phyloP scores from a whole-genome alignment of 1,139 yeast genomes.

The Kodamaea sp. region DNA sequence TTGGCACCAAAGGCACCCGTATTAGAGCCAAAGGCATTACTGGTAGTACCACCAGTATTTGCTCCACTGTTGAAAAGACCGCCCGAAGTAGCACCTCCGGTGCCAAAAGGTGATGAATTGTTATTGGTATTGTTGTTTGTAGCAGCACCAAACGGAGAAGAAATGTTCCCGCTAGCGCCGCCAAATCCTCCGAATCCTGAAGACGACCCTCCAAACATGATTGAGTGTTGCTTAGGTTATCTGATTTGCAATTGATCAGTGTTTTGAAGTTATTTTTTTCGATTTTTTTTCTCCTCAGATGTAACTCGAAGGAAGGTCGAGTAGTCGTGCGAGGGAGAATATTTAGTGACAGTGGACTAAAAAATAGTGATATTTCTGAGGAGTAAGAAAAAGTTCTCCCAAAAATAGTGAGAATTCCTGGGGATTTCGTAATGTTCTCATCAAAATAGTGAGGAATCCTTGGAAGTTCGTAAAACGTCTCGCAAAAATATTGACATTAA shows the following conservation, averaged over 20 bases:
- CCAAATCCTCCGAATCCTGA: conserved; percentile 28
- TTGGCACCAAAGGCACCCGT: conserved; percentile 30
- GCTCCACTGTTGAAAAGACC: conserved; percentile 7
- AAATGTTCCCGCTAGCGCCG: conserved; percentile 7
- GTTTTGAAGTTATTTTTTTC: neutral
- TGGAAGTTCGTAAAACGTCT: too few relatives aligned
- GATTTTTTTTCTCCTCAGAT: conserved; percentile 2
- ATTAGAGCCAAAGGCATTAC: neutral
- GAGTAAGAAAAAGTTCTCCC: too few relatives aligned
- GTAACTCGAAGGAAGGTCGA: conserved; percentile 1
- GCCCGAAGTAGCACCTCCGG: conserved; percentile 6
- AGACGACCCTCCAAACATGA: conserved; percentile 22
- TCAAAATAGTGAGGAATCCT: too few relatives aligned
- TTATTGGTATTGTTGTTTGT: conserved; percentile 5
- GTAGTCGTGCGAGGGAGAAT: neutral
- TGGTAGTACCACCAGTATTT: conserved; percentile 3
- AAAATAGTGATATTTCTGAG: too few relatives aligned
- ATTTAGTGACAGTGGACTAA: neutral
- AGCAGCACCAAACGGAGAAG: conserved; percentile 16
- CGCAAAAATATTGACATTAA: too few relatives aligned
- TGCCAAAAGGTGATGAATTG: conserved; percentile 11
- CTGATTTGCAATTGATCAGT: too few relatives aligned
- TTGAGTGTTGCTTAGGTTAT: too few relatives aligned
- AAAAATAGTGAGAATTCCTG: too few relatives aligned
- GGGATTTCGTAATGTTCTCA: too few relatives aligned